Evolutionary conservation across 2,329 filamentous ascomycete species (phyloP).

Genomic region (Podosphaera xanthii): DNA sequence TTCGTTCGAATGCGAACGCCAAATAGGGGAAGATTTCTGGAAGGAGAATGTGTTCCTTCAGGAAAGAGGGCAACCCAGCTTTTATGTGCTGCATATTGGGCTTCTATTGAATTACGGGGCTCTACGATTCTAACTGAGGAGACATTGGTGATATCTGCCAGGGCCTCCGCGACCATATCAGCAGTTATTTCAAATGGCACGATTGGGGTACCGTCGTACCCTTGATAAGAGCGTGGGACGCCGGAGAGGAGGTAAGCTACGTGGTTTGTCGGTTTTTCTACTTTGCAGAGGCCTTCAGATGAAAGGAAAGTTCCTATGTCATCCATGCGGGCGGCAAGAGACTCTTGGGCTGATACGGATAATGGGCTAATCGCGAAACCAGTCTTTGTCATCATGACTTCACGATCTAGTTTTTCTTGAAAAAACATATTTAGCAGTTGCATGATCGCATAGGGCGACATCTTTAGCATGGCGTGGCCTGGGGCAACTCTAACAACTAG

Average conservation of each 20-base stretch:
- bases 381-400: too few relatives aligned
- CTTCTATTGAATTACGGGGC: neutral
- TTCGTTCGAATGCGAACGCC: neutral
- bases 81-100: neutral
- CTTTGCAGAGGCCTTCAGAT: neutral
- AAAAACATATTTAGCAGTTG: neutral
- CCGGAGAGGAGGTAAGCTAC: neutral
- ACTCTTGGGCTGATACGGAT: too few relatives aligned
- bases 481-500: too few relatives aligned
- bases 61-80: neutral
- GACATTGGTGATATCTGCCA: neutral
- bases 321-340: neutral
- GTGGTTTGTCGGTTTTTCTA: neutral
- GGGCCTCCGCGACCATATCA: neutral
- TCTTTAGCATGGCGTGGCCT: too few relatives aligned
- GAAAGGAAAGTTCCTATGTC: neutral
- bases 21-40: neutral
- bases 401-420: too few relatives aligned
- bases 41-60: neutral
- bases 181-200: neutral
- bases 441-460: neutral
- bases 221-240: neutral
- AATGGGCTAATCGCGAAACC: too few relatives aligned
- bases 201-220: neutral
- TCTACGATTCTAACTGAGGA: neutral